Conservation (phyloP, 768 basidiomycete species). For the Mycena vitilis region DNA sequence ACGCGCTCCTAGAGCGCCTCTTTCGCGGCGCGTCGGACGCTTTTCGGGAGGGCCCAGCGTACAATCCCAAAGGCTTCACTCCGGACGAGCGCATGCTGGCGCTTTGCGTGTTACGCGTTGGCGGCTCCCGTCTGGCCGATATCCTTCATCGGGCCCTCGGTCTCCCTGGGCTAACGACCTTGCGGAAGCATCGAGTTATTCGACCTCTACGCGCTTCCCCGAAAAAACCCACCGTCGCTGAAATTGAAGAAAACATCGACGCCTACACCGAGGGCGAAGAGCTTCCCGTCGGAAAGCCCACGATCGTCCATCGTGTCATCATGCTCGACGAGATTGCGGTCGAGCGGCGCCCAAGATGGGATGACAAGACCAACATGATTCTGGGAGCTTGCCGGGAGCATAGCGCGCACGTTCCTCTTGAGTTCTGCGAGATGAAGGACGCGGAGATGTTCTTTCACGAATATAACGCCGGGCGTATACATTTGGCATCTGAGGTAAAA, state of each 20-base stretch:
- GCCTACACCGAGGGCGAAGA: constrained; percentile 20
- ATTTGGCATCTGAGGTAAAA: constrained; percentile 13
- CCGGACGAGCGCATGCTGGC: constrained; percentile 32
- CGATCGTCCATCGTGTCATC: constrained; percentile 19
- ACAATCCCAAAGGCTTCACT: constrained; percentile 36
- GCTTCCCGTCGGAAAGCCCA: background rate
- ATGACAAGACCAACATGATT: constrained; percentile 21
- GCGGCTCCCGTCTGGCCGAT: constrained; percentile 4
- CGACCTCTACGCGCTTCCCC: constrained; percentile 17
- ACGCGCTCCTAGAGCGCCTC: too few species aligned
- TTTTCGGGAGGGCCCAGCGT: too few species aligned
- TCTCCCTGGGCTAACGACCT: too few species aligned
- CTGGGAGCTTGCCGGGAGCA: constrained; percentile 14
- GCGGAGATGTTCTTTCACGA: background rate
- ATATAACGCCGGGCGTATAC: background rate
- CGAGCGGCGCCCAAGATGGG: constrained; percentile 1
- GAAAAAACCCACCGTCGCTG: background rate
- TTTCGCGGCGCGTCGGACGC: too few species aligned
- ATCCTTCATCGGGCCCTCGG: constrained; percentile 23
- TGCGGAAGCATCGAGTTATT: constrained; percentile 17
- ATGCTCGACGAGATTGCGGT: constrained; percentile 40
- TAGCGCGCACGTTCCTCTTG: background rate
- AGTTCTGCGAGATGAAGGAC: background rate
- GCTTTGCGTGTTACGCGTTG: constrained; percentile 23
- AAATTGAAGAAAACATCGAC: constrained; percentile 17